Evolutionary conservation across 257 asterid species (phyloP).

Genomic region (Schizonepeta tenuifolia): DNA sequence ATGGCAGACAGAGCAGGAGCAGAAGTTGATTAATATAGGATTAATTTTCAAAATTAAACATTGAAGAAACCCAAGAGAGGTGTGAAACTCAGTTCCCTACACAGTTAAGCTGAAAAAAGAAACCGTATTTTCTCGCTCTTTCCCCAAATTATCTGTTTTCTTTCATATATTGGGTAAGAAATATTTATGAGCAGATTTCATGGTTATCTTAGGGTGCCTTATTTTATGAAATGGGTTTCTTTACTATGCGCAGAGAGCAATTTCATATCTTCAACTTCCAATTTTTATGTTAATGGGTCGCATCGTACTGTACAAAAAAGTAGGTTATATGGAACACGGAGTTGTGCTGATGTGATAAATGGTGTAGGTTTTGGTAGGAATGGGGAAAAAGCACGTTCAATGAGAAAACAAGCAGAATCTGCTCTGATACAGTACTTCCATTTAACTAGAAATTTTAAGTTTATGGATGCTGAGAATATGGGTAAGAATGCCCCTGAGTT

Average conservation of each 20-base stretch:
- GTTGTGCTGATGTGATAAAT: slow-evolving; percentile 14
- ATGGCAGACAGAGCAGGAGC: too few species aligned
- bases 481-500: slow-evolving; percentile 64
- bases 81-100: slow-evolving; percentile 9
- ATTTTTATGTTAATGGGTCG: slow-evolving; percentile 39
- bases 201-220: slow-evolving; percentile 35
- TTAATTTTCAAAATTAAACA: too few species aligned
- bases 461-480: slow-evolving; percentile 72
- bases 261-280: slow-evolving; percentile 38
- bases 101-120: not conserved
- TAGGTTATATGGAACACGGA: slow-evolving; percentile 46
- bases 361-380: slow-evolving; percentile 12
- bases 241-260: slow-evolving; percentile 17
- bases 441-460: slow-evolving; percentile 62
- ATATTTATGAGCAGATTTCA: slow-evolving; percentile 49
- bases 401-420: slow-evolving; percentile 56
- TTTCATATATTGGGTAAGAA: not conserved
- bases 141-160: slow-evolving; percentile 12
- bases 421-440: slow-evolving; percentile 75
- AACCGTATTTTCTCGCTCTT: not conserved
- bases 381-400: slow-evolving; percentile 33
- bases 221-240: slow-evolving; percentile 46
- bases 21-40: too few species aligned
- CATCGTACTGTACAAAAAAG: slow-evolving; percentile 29
- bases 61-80: slow-evolving; percentile 20